Conservation (phyloP, 2,329 filamentous ascomycete species). For the Venturia asperata region DNA sequence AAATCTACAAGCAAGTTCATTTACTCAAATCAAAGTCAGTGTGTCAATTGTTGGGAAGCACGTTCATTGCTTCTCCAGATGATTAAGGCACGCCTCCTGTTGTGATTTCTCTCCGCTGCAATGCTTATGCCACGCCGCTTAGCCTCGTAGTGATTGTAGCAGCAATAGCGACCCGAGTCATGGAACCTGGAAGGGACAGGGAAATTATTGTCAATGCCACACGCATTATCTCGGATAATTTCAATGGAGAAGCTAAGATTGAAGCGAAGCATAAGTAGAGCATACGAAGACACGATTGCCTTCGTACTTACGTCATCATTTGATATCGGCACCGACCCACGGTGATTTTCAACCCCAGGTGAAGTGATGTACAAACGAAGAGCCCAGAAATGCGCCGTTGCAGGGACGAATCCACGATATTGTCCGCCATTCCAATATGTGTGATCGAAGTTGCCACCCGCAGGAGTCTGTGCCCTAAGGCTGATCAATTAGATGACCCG, state of each 20-base stretch:
- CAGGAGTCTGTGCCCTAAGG: neutral
- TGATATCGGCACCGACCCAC: neutral
- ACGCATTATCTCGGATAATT: neutral
- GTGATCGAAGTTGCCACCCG: neutral
- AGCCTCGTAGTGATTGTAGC: neutral
- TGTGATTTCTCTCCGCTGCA: neutral
- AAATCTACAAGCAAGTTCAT: too few relatives aligned
- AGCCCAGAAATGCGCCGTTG: neutral
- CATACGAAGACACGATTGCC: too few relatives aligned
- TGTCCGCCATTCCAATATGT: neutral
- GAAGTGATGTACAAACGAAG: neutral
- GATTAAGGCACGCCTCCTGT: neutral
- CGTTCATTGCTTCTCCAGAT: neutral
- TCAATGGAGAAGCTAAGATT: too few relatives aligned
- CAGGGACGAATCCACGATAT: neutral
- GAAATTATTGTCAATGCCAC: neutral
- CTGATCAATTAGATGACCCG: neutral
- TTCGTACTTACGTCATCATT: neutral
- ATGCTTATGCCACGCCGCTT: neutral
- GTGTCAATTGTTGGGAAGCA: neutral
- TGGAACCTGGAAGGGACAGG: too few relatives aligned
- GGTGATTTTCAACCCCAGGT: neutral
- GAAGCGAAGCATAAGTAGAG: too few relatives aligned
- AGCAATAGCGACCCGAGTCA: too few relatives aligned
- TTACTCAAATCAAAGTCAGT: neutral